A percentile compares a stretch with the other conserved stretches of the same genome.
Evolutionary conservation across 2,329 filamentous ascomycete genomes (phyloP).

Genomic region (Aspergillus novoparasiticus): DNA sequence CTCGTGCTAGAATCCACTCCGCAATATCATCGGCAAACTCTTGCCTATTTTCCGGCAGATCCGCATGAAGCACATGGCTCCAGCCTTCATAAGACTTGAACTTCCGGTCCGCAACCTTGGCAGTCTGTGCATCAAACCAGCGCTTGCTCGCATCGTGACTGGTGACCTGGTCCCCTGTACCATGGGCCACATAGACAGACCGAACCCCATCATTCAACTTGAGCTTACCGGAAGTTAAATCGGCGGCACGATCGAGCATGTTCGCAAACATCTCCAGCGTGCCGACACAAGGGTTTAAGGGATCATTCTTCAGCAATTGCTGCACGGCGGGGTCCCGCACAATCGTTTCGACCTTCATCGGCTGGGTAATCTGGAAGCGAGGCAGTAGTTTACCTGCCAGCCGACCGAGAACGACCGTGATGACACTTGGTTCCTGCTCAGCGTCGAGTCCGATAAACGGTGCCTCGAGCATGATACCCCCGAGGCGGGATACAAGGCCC

Average conservation of each 20-base stretch:
- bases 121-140: slow-evolving; percentile 12
- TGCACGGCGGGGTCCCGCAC: slow-evolving; percentile 14
- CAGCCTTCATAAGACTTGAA: slow-evolving; percentile 12
- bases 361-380: slow-evolving; percentile 8
- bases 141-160: slow-evolving; percentile 9
- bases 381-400: slow-evolving; percentile 5
- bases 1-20: background rate
- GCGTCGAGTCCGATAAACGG: background rate
- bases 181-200: slow-evolving; percentile 13
- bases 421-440: background rate
- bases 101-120: slow-evolving; percentile 1
- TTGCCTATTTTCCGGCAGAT: slow-evolving; percentile 5
- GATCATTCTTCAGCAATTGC: slow-evolving; percentile 3
- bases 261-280: background rate
- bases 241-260: background rate
- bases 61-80: slow-evolving; percentile 12
- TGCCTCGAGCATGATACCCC: background rate
- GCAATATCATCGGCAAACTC: background rate
- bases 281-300: background rate
- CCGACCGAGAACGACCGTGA: background rate
- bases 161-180: slow-evolving; percentile 9
- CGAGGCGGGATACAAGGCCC: background rate
- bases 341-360: slow-evolving; percentile 8
- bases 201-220: slow-evolving; percentile 7
- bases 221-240: background rate